These are phyloP conservation scores for Zygosaccharomyces siamensis DNA, from an alignment of 805 yeast species.

Conservation along the genomic window DNA sequence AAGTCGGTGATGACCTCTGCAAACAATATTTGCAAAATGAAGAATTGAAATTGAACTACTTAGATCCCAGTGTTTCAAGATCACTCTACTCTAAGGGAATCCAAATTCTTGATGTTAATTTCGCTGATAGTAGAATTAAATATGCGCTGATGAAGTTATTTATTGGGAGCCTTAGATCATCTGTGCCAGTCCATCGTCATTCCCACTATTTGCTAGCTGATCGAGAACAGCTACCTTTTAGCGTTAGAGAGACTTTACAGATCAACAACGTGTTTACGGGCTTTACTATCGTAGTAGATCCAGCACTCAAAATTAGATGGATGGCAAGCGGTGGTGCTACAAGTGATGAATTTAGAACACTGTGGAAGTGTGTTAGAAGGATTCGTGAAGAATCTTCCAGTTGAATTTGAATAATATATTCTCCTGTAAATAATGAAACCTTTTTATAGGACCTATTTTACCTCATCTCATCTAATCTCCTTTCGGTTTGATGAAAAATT, in stretches of 20 bases:
- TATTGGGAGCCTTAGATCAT: constrained; percentile 40
- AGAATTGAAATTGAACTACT: constrained; percentile 15
- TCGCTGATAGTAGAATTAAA: constrained; percentile 71
- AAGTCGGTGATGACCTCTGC: constrained; percentile 65
- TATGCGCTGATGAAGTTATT: constrained; percentile 56
- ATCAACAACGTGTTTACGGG: constrained; percentile 80
- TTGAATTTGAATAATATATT: too few relatives aligned
- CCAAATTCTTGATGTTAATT: constrained; percentile 71
- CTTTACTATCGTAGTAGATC: constrained; percentile 74
- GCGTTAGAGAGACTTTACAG: constrained; percentile 51
- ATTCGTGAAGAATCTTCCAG: constrained; percentile 44
- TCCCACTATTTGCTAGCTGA: constrained; percentile 60
- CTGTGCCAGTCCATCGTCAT: constrained; percentile 47
- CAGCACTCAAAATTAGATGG: constrained; percentile 77
- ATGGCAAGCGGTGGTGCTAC: constrained; percentile 79
- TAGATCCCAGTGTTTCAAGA: constrained; percentile 11
- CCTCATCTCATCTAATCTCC: neutral
- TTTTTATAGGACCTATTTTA: neutral
- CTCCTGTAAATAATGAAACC: constrained; percentile 1
- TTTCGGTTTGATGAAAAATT: constrained; percentile 1
- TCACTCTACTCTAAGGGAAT: constrained; percentile 26
- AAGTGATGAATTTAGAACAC: constrained; percentile 54
- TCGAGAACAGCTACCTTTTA: constrained; percentile 52
- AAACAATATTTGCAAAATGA: constrained; percentile 51
- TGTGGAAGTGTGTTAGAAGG: constrained; percentile 65